phyloP scores from a whole-genome alignment of 306 rosid species.

The Oemleria cerasiformis region DNA sequence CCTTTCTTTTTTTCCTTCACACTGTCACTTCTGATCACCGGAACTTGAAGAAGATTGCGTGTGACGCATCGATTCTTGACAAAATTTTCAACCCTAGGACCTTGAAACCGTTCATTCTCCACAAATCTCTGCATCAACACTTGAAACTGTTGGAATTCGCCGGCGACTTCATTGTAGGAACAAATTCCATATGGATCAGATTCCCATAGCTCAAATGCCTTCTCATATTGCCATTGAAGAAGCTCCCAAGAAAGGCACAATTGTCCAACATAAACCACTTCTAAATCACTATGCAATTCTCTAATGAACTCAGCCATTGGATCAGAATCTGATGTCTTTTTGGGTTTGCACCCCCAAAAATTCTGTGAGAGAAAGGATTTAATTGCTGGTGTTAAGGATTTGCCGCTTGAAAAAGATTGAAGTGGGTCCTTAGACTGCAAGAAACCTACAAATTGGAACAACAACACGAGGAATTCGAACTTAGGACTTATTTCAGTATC shows the following conservation, averaged over 20 bases:
- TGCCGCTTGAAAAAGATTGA: conserved; percentile 46
- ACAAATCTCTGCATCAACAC: conserved; percentile 70
- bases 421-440: conserved; percentile 76
- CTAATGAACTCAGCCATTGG: conserved; percentile 48
- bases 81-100: conserved; percentile 69
- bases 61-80: conserved; percentile 67
- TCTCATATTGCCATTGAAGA: conserved; percentile 78
- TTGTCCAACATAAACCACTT: conserved; percentile 87
- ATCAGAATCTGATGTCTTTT: conserved; percentile 39
- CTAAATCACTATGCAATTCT: conserved; percentile 70
- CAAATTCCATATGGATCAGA: conserved; percentile 29
- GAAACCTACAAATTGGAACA: conserved; percentile 38
- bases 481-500: no score
- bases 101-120: conserved; percentile 79
- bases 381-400: conserved; percentile 38
- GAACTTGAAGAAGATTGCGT: conserved; percentile 74
- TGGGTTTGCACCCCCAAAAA: conserved; percentile 42
- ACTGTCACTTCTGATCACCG: conserved; percentile 61
- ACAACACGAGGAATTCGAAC: no score
- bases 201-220: conserved; percentile 57
- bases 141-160: conserved; percentile 77
- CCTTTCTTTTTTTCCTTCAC: conserved; percentile 45
- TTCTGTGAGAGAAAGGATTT: conserved; percentile 41
- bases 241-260: conserved; percentile 96
- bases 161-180: conserved; percentile 63